These are phyloP conservation scores for Saturnispora serradocipensis DNA, from an alignment of 805 yeast species.

Conservation along the genomic window DNA sequence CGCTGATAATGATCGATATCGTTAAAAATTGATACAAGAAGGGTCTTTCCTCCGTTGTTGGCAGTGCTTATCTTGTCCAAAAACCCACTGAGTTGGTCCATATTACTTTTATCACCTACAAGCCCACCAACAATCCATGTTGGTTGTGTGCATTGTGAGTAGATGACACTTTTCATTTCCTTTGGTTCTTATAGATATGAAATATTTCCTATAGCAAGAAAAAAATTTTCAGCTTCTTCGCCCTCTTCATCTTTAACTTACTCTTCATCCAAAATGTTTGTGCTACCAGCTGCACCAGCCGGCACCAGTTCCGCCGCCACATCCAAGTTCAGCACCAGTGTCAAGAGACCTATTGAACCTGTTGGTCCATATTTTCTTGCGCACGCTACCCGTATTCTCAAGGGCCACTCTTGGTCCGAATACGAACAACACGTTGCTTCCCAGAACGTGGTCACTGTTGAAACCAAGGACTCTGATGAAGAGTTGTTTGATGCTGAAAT, in stretches of 20 bases:
- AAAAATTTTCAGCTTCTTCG: not conserved
- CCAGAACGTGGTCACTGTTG: slow-evolving; percentile 65
- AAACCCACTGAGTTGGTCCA: not conserved
- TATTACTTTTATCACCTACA: not conserved
- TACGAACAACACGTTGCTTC: slow-evolving; percentile 90
- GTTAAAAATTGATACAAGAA: not conserved
- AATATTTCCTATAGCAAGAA: not conserved
- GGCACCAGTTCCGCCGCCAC: slow-evolving; percentile 37
- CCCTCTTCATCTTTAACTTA: not conserved
- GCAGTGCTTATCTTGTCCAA: not conserved
- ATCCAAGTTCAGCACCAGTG: slow-evolving; percentile 46
- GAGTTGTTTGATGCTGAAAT: slow-evolving; percentile 58
- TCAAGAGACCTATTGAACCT: slow-evolving; percentile 84
- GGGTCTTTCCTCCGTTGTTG: not conserved
- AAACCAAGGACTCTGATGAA: slow-evolving; percentile 51
- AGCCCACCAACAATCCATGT: slow-evolving; percentile 39
- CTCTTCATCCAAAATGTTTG: slow-evolving; percentile 31
- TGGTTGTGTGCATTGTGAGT: slow-evolving; percentile 47
- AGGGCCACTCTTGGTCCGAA: slow-evolving; percentile 99
- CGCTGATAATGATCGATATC: not conserved
- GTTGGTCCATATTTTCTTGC: slow-evolving; percentile 94
- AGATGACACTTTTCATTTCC: slow-evolving; percentile 8
- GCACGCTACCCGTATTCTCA: slow-evolving; percentile 89
- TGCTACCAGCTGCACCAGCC: slow-evolving; percentile 43
- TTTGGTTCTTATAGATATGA: not conserved